A percentile compares a stretch with the other conserved stretches of the same genome.
Conservation (phyloP, 2,329 filamentous ascomycete species). For the Sporothrix curviconia region DNA sequence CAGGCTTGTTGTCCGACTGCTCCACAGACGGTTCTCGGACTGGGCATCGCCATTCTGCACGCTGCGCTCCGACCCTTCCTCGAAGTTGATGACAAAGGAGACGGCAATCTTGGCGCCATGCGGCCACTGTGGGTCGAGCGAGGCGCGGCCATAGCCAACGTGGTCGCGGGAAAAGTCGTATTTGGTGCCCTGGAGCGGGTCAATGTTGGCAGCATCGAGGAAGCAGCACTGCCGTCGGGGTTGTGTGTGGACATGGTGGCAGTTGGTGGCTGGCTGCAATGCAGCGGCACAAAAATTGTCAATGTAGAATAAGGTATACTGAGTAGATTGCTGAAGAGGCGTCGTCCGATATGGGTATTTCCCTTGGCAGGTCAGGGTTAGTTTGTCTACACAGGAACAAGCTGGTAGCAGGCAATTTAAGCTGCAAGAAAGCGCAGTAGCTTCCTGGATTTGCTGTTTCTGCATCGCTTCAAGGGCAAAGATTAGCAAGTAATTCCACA, state of each 20-base stretch:
- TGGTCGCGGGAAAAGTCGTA: constrained; percentile 22
- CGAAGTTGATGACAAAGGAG: constrained; percentile 34
- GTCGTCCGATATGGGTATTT: no score
- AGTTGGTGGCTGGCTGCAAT: not conserved
- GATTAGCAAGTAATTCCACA: no score
- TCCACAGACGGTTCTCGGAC: constrained; percentile 18
- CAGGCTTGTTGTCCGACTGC: constrained; percentile 12
- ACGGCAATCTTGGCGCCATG: constrained; percentile 31
- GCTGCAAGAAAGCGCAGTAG: no score
- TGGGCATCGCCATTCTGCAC: constrained; percentile 28
- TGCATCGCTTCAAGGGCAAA: no score
- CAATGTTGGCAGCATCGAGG: constrained; percentile 6
- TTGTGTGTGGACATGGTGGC: not conserved
- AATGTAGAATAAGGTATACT: no score
- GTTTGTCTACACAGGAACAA: no score
- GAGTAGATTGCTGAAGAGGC: no score
- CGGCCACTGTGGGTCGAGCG: constrained; percentile 27
- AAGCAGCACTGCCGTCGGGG: constrained; percentile 8
- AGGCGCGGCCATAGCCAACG: constrained; percentile 17
- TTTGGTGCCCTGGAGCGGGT: constrained; percentile 12
- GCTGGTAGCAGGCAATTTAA: no score
- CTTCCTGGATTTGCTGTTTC: no score
- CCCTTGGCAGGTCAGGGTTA: no score
- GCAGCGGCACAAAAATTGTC: no score
- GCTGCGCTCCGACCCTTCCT: constrained; percentile 28